phyloP scores from a whole-genome alignment of 306 rosid genomes.

The Oemleria cerasiformis region DNA sequence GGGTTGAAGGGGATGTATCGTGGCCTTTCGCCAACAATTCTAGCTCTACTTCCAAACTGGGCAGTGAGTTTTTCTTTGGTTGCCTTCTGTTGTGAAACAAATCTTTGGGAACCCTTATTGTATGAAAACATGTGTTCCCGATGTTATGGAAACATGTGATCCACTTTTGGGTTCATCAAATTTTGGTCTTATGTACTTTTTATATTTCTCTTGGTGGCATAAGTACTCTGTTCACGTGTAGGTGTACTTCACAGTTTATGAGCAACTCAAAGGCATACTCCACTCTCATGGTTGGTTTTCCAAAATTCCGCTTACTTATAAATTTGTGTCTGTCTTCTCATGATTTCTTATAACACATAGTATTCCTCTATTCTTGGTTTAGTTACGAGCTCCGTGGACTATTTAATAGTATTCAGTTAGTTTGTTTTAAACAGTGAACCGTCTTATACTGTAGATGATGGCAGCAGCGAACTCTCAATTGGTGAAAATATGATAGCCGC shows the following conservation, averaged over 20 bases:
- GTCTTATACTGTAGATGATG: conserved; percentile 36
- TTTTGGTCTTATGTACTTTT: background rate
- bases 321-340: conserved; percentile 5
- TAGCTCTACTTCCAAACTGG: conserved; percentile 98
- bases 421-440: conserved; percentile 1
- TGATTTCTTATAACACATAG: background rate
- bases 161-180: background rate
- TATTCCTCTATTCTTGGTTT: conserved; percentile 6
- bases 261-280: conserved; percentile 68
- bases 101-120: background rate
- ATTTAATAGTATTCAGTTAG: conserved; percentile 15
- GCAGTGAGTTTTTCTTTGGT: conserved; percentile 66
- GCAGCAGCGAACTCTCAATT: conserved; percentile 51
- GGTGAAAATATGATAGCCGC: conserved; percentile 77
- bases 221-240: conserved; percentile 34
- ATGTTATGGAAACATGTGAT: too few relatives aligned
- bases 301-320: conserved; percentile 16
- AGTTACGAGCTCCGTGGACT: conserved; percentile 3
- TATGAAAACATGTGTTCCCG: background rate
- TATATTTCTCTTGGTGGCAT: conserved; percentile 27
- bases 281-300: conserved; percentile 64
- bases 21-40: conserved; percentile 90
- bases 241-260: conserved; percentile 94
- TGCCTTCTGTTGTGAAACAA: background rate
- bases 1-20: conserved; percentile 91